Conservation (phyloP, 2,329 filamentous ascomycete genomes). For the Helotiales sp. region DNA sequence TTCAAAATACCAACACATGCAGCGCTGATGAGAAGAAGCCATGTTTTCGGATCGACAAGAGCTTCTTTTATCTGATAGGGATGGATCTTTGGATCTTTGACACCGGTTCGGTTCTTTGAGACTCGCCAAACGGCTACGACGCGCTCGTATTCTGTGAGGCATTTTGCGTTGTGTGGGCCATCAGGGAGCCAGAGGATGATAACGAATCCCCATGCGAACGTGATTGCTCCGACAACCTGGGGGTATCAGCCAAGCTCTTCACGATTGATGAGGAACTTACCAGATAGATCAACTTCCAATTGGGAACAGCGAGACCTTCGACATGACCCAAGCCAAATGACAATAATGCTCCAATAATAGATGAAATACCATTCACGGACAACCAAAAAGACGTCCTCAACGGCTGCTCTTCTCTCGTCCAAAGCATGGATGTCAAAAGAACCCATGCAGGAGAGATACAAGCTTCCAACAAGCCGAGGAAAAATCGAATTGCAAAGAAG, state of each 20-base stretch:
- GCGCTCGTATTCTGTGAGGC: conserved; percentile 60
- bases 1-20: conserved; percentile 58
- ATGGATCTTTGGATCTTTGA: conserved; percentile 60
- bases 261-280: conserved; percentile 41
- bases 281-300: conserved; percentile 71
- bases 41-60: conserved; percentile 59
- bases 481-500: conserved; percentile 64
- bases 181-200: conserved; percentile 58
- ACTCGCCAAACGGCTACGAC: conserved; percentile 63
- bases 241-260: conserved; percentile 58
- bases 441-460: conserved; percentile 66
- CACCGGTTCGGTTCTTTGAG: conserved; percentile 59
- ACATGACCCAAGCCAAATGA: conserved; percentile 68
- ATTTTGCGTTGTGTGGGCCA: conserved; percentile 66
- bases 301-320: conserved; percentile 46
- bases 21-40: conserved; percentile 65
- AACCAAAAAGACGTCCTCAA: conserved; percentile 67
- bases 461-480: conserved; percentile 57
- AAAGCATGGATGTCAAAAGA: conserved; percentile 58
- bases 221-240: conserved; percentile 54
- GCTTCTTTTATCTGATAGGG: conserved; percentile 57
- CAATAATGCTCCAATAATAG: conserved; percentile 59
- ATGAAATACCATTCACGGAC: conserved; percentile 49
- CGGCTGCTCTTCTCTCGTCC: conserved; percentile 64
- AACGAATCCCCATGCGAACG: conserved; percentile 48